Conservation (phyloP, 768 basidiomycete species). For the Phylloporus scabripes region DNA sequence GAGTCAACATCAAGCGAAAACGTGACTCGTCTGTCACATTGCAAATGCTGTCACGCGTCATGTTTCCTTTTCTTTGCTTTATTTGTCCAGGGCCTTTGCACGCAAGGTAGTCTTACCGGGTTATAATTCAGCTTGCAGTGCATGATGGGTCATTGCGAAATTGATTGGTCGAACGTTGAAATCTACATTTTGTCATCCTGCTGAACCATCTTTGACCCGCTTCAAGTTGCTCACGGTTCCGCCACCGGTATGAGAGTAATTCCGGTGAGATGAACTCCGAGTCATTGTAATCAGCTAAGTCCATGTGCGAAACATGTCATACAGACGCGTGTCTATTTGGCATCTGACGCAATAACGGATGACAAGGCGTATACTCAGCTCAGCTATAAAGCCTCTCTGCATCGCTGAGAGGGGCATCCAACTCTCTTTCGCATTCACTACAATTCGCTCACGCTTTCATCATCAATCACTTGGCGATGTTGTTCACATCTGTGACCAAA, state of each 20-base stretch:
- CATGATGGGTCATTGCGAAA: background rate
- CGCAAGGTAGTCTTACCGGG: background rate
- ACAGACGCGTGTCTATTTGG: background rate
- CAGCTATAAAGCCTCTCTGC: background rate
- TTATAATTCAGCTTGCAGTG: background rate
- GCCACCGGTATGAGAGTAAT: background rate
- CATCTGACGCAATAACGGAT: background rate
- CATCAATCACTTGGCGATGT: slow-evolving; percentile 3
- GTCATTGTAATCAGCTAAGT: background rate
- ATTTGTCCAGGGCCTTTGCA: too few species aligned
- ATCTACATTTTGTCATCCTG: background rate
- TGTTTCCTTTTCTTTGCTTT: too few species aligned
- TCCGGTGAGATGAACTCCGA: background rate
- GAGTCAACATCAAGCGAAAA: too few species aligned
- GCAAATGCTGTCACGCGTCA: too few species aligned
- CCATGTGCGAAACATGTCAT: background rate
- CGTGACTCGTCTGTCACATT: too few species aligned
- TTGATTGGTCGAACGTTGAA: background rate
- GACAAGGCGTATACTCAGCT: background rate
- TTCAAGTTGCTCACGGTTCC: background rate
- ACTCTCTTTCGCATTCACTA: background rate
- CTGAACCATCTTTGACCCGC: background rate
- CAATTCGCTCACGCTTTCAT: background rate
- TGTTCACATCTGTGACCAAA: slow-evolving; percentile 13
- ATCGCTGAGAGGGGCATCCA: background rate